phyloP scores from a whole-genome alignment of 805 yeast species.

The Saturnispora halmiae region DNA sequence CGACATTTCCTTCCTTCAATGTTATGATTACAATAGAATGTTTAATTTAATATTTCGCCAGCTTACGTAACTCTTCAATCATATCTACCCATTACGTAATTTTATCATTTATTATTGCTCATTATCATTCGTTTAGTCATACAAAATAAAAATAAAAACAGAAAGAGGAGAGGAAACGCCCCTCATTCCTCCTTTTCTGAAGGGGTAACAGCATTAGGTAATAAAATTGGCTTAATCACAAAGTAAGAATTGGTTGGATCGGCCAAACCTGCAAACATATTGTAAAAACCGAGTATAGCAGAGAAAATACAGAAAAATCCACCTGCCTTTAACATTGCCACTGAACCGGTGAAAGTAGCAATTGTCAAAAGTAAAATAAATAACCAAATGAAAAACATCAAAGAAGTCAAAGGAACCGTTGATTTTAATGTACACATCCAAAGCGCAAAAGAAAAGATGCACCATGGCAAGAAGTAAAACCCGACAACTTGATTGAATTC shows the following conservation, averaged over 20 bases:
- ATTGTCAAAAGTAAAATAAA: conserved; percentile 39
- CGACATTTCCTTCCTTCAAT: too few relatives aligned
- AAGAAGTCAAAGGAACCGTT: conserved; percentile 32
- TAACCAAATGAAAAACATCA: conserved; percentile 37
- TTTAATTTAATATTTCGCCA: too few relatives aligned
- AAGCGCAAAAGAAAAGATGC: conserved; percentile 39
- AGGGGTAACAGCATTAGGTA: conserved; percentile 34
- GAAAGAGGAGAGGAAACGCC: not conserved
- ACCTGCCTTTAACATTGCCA: conserved; percentile 33
- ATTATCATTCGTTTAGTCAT: not conserved
- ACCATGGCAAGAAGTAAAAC: conserved; percentile 43
- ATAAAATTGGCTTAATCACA: conserved; percentile 37
- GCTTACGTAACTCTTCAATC: too few relatives aligned
- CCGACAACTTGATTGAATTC: conserved; percentile 39
- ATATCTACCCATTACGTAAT: too few relatives aligned
- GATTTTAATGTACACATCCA: conserved; percentile 41
- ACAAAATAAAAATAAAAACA: not conserved
- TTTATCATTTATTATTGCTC: too few relatives aligned
- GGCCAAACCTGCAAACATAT: conserved; percentile 39
- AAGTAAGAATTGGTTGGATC: conserved; percentile 51
- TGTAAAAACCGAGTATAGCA: conserved; percentile 38
- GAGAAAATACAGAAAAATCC: conserved; percentile 39
- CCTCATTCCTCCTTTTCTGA: conserved; percentile 12
- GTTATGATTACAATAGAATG: too few relatives aligned
- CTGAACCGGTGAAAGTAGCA: conserved; percentile 33